Evolutionary conservation across 768 basidiomycete species (phyloP).

Genomic region (Cytidiella melzeri): DNA sequence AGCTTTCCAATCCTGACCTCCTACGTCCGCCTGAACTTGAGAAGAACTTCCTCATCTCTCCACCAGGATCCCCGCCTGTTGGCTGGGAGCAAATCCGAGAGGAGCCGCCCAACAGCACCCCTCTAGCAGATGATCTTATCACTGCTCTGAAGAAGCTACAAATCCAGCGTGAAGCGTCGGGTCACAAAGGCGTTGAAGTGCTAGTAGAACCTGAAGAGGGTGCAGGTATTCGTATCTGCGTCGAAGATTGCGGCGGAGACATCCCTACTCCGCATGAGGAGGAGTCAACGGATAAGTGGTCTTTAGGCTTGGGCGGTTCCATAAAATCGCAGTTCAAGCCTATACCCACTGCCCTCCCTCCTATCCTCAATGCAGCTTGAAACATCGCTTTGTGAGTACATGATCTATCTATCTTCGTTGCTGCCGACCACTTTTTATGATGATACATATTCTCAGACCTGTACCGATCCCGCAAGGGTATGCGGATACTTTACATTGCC

Average conservation of each 20-base stretch:
- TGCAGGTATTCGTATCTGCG: slow-evolving; percentile 70
- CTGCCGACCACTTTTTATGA: slow-evolving; percentile 31
- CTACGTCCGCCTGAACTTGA: slow-evolving; percentile 74
- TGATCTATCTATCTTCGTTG: slow-evolving; percentile 8
- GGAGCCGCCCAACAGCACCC: slow-evolving; percentile 79
- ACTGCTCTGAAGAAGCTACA: slow-evolving; percentile 69
- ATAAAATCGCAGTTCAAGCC: slow-evolving; percentile 26
- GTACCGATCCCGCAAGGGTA: slow-evolving; percentile 50
- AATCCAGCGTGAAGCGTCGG: slow-evolving; percentile 32
- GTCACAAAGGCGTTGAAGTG: slow-evolving; percentile 40
- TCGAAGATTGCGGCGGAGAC: slow-evolving; percentile 60
- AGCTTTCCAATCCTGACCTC: slow-evolving; percentile 33
- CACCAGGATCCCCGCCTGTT: slow-evolving; percentile 94
- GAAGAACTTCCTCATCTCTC: slow-evolving; percentile 97
- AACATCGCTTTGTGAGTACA: slow-evolving; percentile 16
- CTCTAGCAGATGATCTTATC: slow-evolving; percentile 86
- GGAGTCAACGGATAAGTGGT: slow-evolving; percentile 38
- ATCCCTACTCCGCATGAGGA: slow-evolving; percentile 25
- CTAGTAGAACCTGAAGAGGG: slow-evolving; percentile 65
- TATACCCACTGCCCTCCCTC: slow-evolving; percentile 20
- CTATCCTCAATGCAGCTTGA: slow-evolving; percentile 13
- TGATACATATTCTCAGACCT: slow-evolving; percentile 71
- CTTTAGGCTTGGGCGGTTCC: slow-evolving; percentile 35
- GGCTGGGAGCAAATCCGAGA: slow-evolving; percentile 93
- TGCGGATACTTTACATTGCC: slow-evolving; percentile 66